Evolutionary conservation across 2,329 filamentous ascomycete species (phyloP).

Genomic region (Drechslerella coelobrocha): DNA sequence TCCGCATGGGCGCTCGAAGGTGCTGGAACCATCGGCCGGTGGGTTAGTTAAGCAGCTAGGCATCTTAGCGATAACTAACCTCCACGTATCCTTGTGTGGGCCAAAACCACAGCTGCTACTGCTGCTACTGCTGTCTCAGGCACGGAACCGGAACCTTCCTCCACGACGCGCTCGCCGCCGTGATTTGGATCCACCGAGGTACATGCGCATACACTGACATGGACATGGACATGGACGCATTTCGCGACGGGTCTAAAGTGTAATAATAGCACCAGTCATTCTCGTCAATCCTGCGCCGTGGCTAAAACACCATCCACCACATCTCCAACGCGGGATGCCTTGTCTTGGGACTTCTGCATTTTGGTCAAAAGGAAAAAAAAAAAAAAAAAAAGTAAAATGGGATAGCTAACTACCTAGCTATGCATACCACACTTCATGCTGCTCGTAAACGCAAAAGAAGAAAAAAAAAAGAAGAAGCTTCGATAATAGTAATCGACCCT

Average conservation of each 20-base stretch:
- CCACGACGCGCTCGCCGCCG: background rate
- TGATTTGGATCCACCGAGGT: background rate
- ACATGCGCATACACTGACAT: no score
- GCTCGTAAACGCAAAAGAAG: background rate
- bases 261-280: no score
- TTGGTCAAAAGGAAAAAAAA: background rate
- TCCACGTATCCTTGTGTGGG: slow-evolving; percentile 50
- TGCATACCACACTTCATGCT: background rate
- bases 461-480: background rate
- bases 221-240: no score
- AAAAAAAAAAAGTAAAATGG: background rate
- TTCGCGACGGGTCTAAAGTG: no score
- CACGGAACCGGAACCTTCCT: background rate
- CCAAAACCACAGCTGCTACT: background rate
- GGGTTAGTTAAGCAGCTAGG: slow-evolving; percentile 13
- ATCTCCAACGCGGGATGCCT: slow-evolving; percentile 3
- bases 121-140: background rate
- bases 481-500: slow-evolving; percentile 9
- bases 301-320: slow-evolving; percentile 18
- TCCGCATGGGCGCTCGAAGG: slow-evolving; percentile 18
- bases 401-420: background rate
- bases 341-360: background rate
- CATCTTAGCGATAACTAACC: background rate
- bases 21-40: slow-evolving; percentile 36
- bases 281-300: no score